Evolutionary conservation across 164 flowering plant species (phyloP).

Genomic region (Tinospora cordifolia): DNA sequence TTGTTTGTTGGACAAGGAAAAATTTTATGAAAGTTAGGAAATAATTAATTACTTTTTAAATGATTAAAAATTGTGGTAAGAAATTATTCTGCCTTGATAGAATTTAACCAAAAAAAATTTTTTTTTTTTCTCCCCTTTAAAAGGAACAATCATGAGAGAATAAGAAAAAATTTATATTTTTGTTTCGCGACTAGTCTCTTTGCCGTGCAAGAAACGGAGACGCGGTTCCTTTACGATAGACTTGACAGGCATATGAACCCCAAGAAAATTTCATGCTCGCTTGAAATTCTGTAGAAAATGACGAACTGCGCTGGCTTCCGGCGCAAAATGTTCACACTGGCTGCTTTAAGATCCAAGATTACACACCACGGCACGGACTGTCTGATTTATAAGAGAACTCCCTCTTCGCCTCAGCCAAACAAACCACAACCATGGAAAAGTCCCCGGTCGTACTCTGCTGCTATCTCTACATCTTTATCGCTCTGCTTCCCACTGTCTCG

Average conservation of each 20-base stretch:
- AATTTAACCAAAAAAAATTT: too few relatives aligned
- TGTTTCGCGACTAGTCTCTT: too few relatives aligned
- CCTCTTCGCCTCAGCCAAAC: background rate
- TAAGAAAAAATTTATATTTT: too few relatives aligned
- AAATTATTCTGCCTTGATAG: too few relatives aligned
- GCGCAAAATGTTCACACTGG: background rate
- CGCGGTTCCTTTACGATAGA: background rate
- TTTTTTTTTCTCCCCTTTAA: too few relatives aligned
- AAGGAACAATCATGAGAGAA: too few relatives aligned
- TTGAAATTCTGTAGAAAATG: background rate
- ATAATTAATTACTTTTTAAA: too few relatives aligned
- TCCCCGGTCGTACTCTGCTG: background rate
- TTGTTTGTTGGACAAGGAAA: too few relatives aligned
- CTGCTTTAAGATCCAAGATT: background rate
- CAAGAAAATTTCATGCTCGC: background rate
- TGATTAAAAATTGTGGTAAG: too few relatives aligned
- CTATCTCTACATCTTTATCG: constrained; percentile 15
- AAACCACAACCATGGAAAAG: background rate
- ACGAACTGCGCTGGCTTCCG: background rate
- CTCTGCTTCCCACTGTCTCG: constrained; percentile 13
- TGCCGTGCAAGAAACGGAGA: background rate
- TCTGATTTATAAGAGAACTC: background rate
- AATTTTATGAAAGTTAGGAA: too few relatives aligned
- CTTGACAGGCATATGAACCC: background rate
- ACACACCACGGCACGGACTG: background rate